These are phyloP conservation scores for Trypanosoma cruzi DNA, from an alignment of 208 protist species.

Conservation along the genomic window DNA sequence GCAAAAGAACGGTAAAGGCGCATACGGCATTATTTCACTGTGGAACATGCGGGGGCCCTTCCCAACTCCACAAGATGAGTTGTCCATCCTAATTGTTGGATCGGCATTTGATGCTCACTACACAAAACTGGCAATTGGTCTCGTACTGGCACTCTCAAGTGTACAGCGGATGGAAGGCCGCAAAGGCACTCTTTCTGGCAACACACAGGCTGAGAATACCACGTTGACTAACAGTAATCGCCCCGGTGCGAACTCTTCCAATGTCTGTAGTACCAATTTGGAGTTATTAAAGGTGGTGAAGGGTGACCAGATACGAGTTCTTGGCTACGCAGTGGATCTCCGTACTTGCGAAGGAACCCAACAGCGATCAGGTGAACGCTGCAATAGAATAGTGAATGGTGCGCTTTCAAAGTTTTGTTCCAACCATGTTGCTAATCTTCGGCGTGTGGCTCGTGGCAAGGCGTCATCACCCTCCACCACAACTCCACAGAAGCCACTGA, in stretches of 20 bases:
- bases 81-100: constrained; percentile 62
- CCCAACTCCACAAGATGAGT: constrained; percentile 36
- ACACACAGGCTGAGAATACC: neutral
- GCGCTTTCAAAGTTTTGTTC: constrained; percentile 43
- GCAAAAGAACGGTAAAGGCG: constrained; percentile 34
- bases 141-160: constrained; percentile 60
- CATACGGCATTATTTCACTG: constrained; percentile 58
- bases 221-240: neutral
- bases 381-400: constrained; percentile 54
- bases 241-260: neutral
- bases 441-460: constrained; percentile 34
- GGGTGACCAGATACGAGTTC: constrained; percentile 44
- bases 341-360: constrained; percentile 52
- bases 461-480: neutral
- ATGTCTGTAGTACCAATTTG: neutral
- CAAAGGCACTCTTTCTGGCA: neutral
- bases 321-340: constrained; percentile 72
- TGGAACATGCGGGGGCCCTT: constrained; percentile 72
- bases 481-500: neutral
- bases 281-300: constrained; percentile 38
- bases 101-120: constrained; percentile 66
- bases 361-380: constrained; percentile 49
- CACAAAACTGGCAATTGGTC: constrained; percentile 42
- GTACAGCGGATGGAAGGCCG: constrained; percentile 31
- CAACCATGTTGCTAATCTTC: constrained; percentile 53